Percentiles rank a stretch among this genome's conserved stretches.
Conservation (phyloP, 352 stramenopile species). For the Hyaloperonospora arabidopsidis region DNA sequence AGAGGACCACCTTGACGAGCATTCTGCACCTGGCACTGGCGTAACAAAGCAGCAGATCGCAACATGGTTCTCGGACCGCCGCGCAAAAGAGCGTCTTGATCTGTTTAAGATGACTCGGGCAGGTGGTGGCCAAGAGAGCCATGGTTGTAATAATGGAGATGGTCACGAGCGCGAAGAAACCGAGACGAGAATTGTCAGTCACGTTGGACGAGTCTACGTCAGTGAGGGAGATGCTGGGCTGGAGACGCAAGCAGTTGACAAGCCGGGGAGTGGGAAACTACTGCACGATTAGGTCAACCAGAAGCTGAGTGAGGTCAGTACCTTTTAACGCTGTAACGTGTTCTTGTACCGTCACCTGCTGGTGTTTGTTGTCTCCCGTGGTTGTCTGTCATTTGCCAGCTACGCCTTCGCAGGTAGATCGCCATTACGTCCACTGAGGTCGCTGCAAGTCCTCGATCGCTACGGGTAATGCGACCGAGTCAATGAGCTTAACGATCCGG, state of each 20-base stretch:
- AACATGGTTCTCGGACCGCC: constrained; percentile 79
- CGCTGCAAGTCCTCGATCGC: constrained; percentile 37
- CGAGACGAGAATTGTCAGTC: constrained; percentile 11
- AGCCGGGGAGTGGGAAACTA: constrained; percentile 25
- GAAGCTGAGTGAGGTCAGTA: constrained; percentile 14
- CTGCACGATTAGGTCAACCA: constrained; percentile 22
- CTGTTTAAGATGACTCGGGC: constrained; percentile 60
- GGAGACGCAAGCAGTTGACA: neutral
- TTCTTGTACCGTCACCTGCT: constrained; percentile 8
- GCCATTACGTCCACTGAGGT: constrained; percentile 27
- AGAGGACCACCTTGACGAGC: constrained; percentile 54
- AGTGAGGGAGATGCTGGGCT: constrained; percentile 1
- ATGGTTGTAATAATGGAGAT: constrained; percentile 37
- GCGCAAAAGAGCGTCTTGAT: constrained; percentile 70
- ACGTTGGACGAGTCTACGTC: constrained; percentile 17
- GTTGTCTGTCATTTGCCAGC: neutral
- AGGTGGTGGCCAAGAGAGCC: constrained; percentile 16
- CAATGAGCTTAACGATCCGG: constrained; percentile 60
- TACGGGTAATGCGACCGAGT: constrained; percentile 42
- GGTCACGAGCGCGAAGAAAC: constrained; percentile 27
- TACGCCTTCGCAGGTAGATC: too few species aligned
- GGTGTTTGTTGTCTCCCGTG: constrained; percentile 1
- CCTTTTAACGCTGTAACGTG: constrained; percentile 21
- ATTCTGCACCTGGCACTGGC: constrained; percentile 32
- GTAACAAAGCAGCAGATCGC: constrained; percentile 80